Evolutionary conservation across 2,329 filamentous ascomycete species (phyloP), one percentile per base, ranked within the genome.

Genomic region (Alternaria sp.): DNA sequence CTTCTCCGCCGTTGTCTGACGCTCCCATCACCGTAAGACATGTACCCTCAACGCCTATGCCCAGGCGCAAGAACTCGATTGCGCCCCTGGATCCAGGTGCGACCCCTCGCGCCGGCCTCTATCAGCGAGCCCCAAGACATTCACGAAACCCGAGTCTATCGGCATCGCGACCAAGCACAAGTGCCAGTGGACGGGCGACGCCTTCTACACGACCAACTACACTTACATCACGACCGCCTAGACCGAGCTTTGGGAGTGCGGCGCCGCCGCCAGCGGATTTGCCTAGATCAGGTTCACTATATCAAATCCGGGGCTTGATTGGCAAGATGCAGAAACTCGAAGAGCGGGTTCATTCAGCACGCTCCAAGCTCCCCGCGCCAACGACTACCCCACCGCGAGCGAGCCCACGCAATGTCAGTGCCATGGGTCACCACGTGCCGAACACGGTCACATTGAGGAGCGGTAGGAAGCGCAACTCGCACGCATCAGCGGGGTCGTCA

Each of bases 271-370:
- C 68, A 58, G 75, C 70, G 54, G 76, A 78, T 28, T 72, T 88
- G 54, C 85, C 87, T 44, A 83, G 86, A 62, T 89, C 88, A 30
- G 85, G 87, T 64, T 98, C 95, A 2, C 87, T 99, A 51, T 91
- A 91, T 67, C 95, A 99, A 77, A 96, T 99, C 73, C 92, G 94
- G 65, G 91, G 90, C 30, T 88, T 99, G 66, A 97, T 96, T 59
- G 94, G 93, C 28, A 95, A 98, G 81, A 97, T 98, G 93, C 93
- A 97, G 79, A 92, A 93, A 68, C 89, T 99, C 62, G 95, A 98
- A 78, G 92, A 95, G 64, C 88, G 95, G 44, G 94, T 99, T 9
- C 93, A 98, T 62, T 93, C 90, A 24, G 95, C 91, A 18, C 89
- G 93, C 68, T 97, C 94, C 39, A 97, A 95, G 79, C 86, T 99